A percentile compares a stretch with the other conserved stretches of the same genome.
Conservation (phyloP, 345 rosid species). For the Hypericum perforatum region DNA sequence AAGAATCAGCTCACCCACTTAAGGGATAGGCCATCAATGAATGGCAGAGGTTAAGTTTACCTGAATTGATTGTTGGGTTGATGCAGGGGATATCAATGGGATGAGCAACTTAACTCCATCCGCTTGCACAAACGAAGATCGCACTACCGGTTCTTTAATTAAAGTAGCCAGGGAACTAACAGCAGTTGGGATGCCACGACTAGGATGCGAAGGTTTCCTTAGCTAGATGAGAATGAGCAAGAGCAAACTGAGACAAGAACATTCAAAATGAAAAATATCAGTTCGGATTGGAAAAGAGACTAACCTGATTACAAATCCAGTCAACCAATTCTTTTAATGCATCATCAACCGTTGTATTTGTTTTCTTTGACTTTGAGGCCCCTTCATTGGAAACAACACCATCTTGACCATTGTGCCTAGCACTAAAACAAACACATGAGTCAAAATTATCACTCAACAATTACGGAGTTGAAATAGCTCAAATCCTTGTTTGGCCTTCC, state of each 20-base stretch:
- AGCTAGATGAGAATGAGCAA: conserved; percentile 34
- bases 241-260: not conserved
- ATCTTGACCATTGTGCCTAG: conserved; percentile 55
- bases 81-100: conserved; percentile 84
- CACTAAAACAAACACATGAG: conserved; percentile 30
- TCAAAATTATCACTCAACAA: not conserved
- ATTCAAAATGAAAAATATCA: not conserved
- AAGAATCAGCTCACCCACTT: not conserved
- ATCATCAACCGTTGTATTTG: conserved; percentile 55
- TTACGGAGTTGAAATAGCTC: conserved; percentile 1
- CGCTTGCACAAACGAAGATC: conserved; percentile 80
- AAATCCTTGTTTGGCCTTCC: conserved; percentile 10
- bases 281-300: not conserved
- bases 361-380: conserved; percentile 61
- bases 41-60: conserved; percentile 21
- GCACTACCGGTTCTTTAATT: conserved; percentile 77
- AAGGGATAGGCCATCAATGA: conserved; percentile 1
- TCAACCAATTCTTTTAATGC: conserved; percentile 86
- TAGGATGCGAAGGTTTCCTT: conserved; percentile 87
- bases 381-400: conserved; percentile 42
- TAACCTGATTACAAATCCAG: conserved; percentile 95
- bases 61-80: conserved; percentile 97
- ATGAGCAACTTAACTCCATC: conserved; percentile 88
- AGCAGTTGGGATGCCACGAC: conserved; percentile 64
- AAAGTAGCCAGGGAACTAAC: conserved; percentile 65